Percentiles rank a stretch among this genome's conserved stretches.
phyloP scores from a whole-genome alignment of 345 rosid species.

The Rhodamnia argentea region DNA sequence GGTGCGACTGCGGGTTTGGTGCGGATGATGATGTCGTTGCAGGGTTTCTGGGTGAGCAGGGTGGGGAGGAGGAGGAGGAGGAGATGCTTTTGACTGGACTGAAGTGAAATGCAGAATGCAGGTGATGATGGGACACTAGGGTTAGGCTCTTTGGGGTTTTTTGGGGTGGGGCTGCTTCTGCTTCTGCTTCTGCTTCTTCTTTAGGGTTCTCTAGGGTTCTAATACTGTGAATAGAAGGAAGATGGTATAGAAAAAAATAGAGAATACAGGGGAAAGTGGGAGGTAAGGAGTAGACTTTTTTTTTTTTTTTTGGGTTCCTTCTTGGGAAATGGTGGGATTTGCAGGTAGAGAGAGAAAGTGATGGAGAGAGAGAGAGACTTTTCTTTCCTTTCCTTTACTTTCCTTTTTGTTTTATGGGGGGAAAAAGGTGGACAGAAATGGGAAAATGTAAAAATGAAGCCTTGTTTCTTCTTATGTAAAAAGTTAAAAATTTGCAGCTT shows the following conservation, averaged over 20 bases:
- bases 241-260: background rate
- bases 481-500: background rate
- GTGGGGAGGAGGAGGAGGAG: constrained; percentile 1
- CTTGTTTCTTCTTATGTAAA: background rate
- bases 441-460: background rate
- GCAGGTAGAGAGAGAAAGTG: background rate
- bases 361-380: background rate
- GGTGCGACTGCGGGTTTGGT: background rate
- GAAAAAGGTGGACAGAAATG: background rate
- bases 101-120: background rate
- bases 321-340: background rate
- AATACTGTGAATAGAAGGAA: constrained; percentile 1
- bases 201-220: background rate
- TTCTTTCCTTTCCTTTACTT: too few relatives aligned
- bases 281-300: background rate
- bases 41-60: constrained; percentile 28
- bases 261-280: background rate
- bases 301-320: background rate
- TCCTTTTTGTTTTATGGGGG: background rate
- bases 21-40: constrained; percentile 21
- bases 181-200: background rate
- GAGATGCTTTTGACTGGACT: background rate
- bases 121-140: background rate
- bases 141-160: background rate
- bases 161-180: background rate